Evolutionary conservation across 164 flowering plant species (phyloP), one percentile per base, ranked within the genome.

Genomic region (Chimonanthus praecox): DNA sequence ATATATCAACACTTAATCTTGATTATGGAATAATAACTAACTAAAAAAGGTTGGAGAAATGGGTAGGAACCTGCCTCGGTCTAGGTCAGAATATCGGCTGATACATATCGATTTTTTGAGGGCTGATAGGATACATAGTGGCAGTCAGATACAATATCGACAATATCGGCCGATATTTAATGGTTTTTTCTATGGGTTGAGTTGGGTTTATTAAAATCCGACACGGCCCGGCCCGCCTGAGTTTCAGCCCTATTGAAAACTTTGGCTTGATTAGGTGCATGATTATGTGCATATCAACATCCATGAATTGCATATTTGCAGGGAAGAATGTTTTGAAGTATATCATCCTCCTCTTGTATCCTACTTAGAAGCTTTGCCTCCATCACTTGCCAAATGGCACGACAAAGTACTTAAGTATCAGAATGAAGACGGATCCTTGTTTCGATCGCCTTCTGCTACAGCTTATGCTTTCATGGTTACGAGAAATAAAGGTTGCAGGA

Each of bases 391-490:
- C 2, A n/a, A 76, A 60, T 71, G 65, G 51, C 58, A 66, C 49
- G 74, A 81, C 4, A 71, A 58, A 3, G 51, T 83, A 44, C 58
- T 68, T 15, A 43, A 68, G 51, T 67, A 81, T 67, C 72, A 76
- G 65, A 75, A 77, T 49, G 66, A 49, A 43, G 83, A 82, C 65
- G 88, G 88, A 0, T 85, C 86, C 2, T 64, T 85, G 5, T 82
- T 84, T 49, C 84, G 77, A 49, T 85, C 86, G 10, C 88, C 88
- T 5, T 79, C 86, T 3, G 86, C 88, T 18, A 82, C 86, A 3
- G 86, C 85, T 3, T 11, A 44, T 10, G 84, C 84, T 2, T 82
- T 76, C 51, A 83, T 85, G 83, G 71, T 64, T 18, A 82, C 83
- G 0, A 74, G 81, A 69, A 76, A 84, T 43, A 4, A 66, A n/a